A percentile compares a stretch with the other conserved stretches of the same genome.
Evolutionary conservation across 176 grass and related monocot species (phyloP).

Genomic region (Pontederia crassipes): DNA sequence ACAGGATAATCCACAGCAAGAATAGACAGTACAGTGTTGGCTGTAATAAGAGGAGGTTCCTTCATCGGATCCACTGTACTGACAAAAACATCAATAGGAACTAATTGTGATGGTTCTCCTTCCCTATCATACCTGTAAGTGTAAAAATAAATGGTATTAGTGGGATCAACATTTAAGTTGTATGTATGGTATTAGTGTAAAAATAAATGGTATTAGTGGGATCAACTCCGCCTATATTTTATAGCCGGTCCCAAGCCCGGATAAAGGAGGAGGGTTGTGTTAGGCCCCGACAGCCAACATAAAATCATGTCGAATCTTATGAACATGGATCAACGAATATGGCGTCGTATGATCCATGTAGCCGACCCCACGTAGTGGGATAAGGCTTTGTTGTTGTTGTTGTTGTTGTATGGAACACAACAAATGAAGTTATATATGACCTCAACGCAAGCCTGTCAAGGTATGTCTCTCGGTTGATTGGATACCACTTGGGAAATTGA

Average conservation of each 20-base stretch:
- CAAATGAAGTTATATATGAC: constrained; percentile 23
- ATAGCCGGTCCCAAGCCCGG: no score
- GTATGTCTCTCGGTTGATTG: constrained; percentile 89
- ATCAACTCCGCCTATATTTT: no score
- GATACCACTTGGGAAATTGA: constrained; percentile 88
- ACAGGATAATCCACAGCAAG: constrained; percentile 86
- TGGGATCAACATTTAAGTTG: neutral
- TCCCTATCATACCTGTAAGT: constrained; percentile 79
- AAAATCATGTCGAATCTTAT: no score
- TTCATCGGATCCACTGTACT: constrained; percentile 91
- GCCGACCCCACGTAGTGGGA: no score
- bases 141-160: neutral
- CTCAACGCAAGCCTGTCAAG: constrained; percentile 80
- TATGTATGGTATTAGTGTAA: no score
- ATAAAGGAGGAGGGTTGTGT: no score
- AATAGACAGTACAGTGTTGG: constrained; percentile 82
- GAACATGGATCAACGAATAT: no score
- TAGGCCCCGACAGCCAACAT: no score
- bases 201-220: no score
- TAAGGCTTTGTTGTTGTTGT: no score
- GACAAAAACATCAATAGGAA: constrained; percentile 84
- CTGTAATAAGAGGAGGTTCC: constrained; percentile 79
- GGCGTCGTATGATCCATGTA: no score
- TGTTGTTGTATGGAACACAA: neutral
- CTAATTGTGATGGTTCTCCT: constrained; percentile 69